Percentiles rank a stretch among this genome's conserved stretches.
Evolutionary conservation across 257 asterid species (phyloP).

Genomic region (Eucommia ulmoides): DNA sequence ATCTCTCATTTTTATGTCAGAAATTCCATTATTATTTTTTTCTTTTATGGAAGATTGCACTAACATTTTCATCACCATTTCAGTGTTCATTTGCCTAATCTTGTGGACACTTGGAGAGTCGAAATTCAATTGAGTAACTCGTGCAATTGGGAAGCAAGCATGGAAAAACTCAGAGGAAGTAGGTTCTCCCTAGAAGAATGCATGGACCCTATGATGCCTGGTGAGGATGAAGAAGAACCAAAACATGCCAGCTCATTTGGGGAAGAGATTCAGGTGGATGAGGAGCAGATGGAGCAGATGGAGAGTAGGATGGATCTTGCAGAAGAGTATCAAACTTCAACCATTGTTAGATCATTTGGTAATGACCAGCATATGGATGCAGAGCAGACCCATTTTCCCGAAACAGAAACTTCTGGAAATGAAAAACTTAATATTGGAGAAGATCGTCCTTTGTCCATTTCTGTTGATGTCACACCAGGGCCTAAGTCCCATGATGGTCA

Average conservation of each 20-base stretch:
- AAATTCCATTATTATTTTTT: neutral
- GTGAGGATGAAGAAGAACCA: slow-evolving; percentile 26
- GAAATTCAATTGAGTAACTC: slow-evolving; percentile 13
- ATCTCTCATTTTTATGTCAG: too few relatives aligned
- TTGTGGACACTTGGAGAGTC: slow-evolving; percentile 15
- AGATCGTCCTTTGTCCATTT: slow-evolving; percentile 21
- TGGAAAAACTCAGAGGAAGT: slow-evolving; percentile 28
- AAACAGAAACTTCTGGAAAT: slow-evolving; percentile 19
- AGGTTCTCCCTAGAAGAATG: slow-evolving; percentile 35
- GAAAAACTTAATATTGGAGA: slow-evolving; percentile 14
- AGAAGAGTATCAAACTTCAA: slow-evolving; percentile 15
- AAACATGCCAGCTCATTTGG: slow-evolving; percentile 20
- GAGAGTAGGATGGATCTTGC: slow-evolving; percentile 6
- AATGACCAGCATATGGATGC: slow-evolving; percentile 11
- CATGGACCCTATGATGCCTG: slow-evolving; percentile 42
- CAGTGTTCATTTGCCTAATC: slow-evolving; percentile 46
- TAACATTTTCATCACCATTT: slow-evolving; percentile 11
- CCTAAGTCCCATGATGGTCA: slow-evolving; percentile 35
- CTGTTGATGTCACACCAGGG: slow-evolving; percentile 27
- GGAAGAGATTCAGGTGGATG: slow-evolving; percentile 14
- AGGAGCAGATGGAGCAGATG: slow-evolving; percentile 11
- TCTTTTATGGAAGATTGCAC: neutral
- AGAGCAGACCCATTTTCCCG: slow-evolving; percentile 15
- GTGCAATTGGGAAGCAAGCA: slow-evolving; percentile 18
- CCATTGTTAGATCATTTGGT: slow-evolving; percentile 16